These are phyloP conservation scores for Smithsoniella earleae DNA, from an alignment of 163 green algal genomes.

Conservation along the genomic window DNA sequence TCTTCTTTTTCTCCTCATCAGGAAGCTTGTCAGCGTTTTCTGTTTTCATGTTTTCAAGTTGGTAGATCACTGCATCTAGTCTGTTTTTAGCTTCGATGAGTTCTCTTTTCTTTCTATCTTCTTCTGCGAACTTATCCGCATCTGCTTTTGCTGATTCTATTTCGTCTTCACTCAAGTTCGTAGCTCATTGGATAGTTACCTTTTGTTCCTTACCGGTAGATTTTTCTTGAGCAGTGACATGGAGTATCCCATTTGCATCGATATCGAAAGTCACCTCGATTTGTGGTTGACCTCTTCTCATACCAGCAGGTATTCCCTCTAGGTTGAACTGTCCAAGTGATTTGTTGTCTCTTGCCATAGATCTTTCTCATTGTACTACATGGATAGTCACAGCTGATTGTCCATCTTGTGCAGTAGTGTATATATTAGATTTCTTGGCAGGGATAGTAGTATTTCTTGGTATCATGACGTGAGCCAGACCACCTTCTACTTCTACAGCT, in stretches of 20 bases:
- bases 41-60: too few species aligned
- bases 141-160: too few species aligned
- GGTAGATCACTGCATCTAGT: background rate
- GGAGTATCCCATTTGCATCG: slow-evolving; percentile 47
- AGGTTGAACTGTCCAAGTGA: slow-evolving; percentile 47
- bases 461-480: slow-evolving; percentile 60
- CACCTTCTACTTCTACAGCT: slow-evolving; percentile 56
- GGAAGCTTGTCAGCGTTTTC: too few species aligned
- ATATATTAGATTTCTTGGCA: slow-evolving; percentile 59
- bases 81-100: background rate
- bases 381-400: slow-evolving; percentile 42
- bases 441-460: slow-evolving; percentile 58
- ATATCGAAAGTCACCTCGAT: slow-evolving; percentile 50
- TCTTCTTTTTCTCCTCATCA: too few species aligned
- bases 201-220: slow-evolving; percentile 92
- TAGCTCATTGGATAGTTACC: slow-evolving; percentile 95
- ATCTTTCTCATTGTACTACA: slow-evolving; percentile 42
- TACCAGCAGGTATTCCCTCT: slow-evolving; percentile 39
- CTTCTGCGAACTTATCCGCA: too few species aligned
- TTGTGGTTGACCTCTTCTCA: slow-evolving; percentile 39
- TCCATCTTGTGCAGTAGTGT: slow-evolving; percentile 47
- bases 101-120: too few species aligned
- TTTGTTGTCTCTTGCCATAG: slow-evolving; percentile 43
- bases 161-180: too few species aligned
- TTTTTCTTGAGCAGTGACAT: slow-evolving; percentile 76